Conservation (phyloP, 805 yeast species). For the Pichia scutulata region DNA sequence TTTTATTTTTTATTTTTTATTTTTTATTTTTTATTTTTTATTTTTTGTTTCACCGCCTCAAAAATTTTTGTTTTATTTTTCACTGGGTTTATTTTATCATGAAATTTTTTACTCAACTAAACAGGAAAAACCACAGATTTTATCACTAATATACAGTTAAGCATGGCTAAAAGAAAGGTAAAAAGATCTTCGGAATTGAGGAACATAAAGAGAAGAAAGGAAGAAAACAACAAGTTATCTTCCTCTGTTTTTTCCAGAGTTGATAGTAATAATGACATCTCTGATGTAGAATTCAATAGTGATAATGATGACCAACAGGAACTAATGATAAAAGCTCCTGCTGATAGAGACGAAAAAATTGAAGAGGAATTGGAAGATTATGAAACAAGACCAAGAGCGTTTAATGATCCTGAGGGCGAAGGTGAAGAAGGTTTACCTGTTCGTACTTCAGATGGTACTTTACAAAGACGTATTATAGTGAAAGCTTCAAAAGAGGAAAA, state of each 20-base stretch:
- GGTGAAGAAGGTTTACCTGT: slow-evolving; percentile 72
- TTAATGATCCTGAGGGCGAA: slow-evolving; percentile 36
- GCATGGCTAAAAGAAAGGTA: slow-evolving; percentile 33
- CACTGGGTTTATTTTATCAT: not conserved
- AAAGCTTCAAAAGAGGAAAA: slow-evolving; percentile 4
- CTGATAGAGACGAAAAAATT: slow-evolving; percentile 12
- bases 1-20: not conserved
- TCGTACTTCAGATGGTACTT: slow-evolving; percentile 58
- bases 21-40: not conserved
- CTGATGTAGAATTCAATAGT: slow-evolving; percentile 19
- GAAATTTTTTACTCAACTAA: not conserved
- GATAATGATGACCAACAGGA: slow-evolving; percentile 5
- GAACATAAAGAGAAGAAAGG: slow-evolving; percentile 33
- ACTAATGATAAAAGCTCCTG: not conserved
- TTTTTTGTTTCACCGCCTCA: slow-evolving; percentile 2
- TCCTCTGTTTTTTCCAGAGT: slow-evolving; percentile 8
- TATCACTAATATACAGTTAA: not conserved
- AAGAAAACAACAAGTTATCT: slow-evolving; percentile 32
- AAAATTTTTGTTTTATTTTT: slow-evolving; percentile 3
- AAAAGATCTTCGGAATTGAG: slow-evolving; percentile 29
- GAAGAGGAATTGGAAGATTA: slow-evolving; percentile 67
- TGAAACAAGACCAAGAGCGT: slow-evolving; percentile 61
- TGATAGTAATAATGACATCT: slow-evolving; percentile 13
- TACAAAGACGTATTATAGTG: slow-evolving; percentile 54
- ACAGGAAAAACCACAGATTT: not conserved